Base-by-base conservation (phyloP, 108 stramenopile genomes). In the Fragilaria crotonensis region DNA sequence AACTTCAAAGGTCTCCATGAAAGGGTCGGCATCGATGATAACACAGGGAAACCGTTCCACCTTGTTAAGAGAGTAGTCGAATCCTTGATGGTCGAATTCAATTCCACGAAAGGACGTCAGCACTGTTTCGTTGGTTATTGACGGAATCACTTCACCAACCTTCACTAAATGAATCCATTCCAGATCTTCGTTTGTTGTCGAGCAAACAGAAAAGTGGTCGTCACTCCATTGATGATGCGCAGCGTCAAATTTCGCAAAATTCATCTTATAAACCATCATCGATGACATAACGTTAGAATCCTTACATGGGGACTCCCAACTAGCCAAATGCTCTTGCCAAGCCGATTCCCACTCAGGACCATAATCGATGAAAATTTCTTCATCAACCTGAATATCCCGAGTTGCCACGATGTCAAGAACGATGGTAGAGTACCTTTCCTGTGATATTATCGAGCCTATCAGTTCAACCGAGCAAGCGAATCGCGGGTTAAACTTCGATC, bases 351-450 rank as follows among this genome's bases (percentile, higher is more conserved):
- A 87, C 52, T 66, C 75, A 14, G 52, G 49, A n/a, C 86, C 86
- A 54, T 87, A 87, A 56, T 87, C 70, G 29, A 87, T 73, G 33
- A 83, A 73, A 22, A 87, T 67, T 64, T 87, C 86, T 59, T 87
- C 86, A 2, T 73, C 81, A n/a, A 60, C 59, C 23, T 73, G 55
- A 45, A 85, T 85, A 54, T 81, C 78, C 45, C 64, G 51, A 19
- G 61, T 66, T 4, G 71, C 71, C 33, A 72, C 63, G 21, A 72
- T 45, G 17, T 72, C 71, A 18, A 72, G 5, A 4, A 67, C 33
- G 19, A 72, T 21, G 17, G 60, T 50, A 4, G 66, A 41, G 33
- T 67, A 63, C 2, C 29, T 44, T 59, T 72, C 60, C 61, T 51
- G 25, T 11, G 14, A 41, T n/a, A n/a, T n/a, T n/a, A n/a, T n/a